Base-by-base conservation (phyloP, 306 rosid genomes). In the Gleditsia sinensis region DNA sequence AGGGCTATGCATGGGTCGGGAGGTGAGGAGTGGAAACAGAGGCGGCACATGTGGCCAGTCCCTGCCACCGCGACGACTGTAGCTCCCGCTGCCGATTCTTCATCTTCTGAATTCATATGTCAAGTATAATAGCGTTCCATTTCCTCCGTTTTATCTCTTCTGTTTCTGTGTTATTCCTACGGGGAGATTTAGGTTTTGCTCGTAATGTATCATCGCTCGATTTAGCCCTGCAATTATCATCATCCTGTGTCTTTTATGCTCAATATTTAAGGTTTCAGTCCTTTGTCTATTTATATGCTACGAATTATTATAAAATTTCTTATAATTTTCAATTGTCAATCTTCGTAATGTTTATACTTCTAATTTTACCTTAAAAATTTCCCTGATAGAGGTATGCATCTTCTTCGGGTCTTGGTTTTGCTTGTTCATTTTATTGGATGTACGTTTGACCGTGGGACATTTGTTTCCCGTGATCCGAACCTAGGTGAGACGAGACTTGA, bases 1-100 rank as follows among this genome's bases (percentile, higher is more conserved):
- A 80, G 88, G 97, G 92, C 80, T 88, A 88, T 94, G 95, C 96
- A 87, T 91, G 98, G 96, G 88, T 86, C 69, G 80, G 86, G 86
- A 81, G 86, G 88, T 94, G 96, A 94, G 87, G 67, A 87, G 81
- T 84, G 90, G 89, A 91, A 83, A 87, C 88, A 83, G 84, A 89
- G 83, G 72, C 91, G 90, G 99, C 99, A 94, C 96, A 94, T 94
- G 99, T 94, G 96, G 99, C 92, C 95, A 81, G 95, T 90, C 91
- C 90, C 83, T 85, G 62, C 90, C 69, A 83, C 80, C 92, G 89
- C 92, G 87, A 84, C 91, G 83, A 78, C 90, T 90, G 95, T 88
- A 91, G 96, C 80, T 82, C 58, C 78, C 87, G 78, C 83, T 75
- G 64, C 69, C 85, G 89, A 80, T 82, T 87, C 90, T 77, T 81